Evolutionary conservation across 108 stramenopile species (phyloP), one percentile per base, ranked within the genome.

Genomic region (Pseudonitzschia multiseries): DNA sequence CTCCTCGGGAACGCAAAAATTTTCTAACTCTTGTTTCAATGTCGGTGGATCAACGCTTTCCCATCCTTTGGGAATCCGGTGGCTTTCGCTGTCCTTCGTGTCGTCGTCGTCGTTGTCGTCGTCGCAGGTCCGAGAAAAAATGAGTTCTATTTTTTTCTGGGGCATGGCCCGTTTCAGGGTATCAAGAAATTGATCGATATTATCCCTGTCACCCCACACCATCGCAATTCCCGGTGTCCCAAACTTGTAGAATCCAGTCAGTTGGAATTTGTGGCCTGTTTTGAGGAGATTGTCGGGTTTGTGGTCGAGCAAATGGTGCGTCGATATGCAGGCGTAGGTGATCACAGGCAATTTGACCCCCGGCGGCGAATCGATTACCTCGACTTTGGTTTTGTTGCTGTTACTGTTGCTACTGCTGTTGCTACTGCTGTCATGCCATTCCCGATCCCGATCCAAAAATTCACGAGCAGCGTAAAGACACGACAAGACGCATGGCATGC

Each of bases 401-500:
- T n/a, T n/a, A n/a, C n/a, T n/a, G n/a, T n/a, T n/a, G n/a, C n/a
- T n/a, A n/a, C n/a, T n/a, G n/a, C n/a, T n/a, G n/a, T n/a, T n/a
- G n/a, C n/a, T n/a, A n/a, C n/a, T 60, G 22, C 26, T 29, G 28
- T 60, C 59, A 8, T 60, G 14, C 59, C 59, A 60, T 29, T 60
- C 59, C 28, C 59, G 59, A 20, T 60, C 59, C 29, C 59, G 22
- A 67, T 87, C 90, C 48, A 93, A 84, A 68, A 81, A 92, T 13
- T 92, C 88, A 32, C 76, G 71, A 2, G 84, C 88, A 8, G 87
- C 88, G 60, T 88, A 80, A 12, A 93, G 63, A 48, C 86, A 84
- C 31, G 86, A 83, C 36, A 89, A 60, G 27, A 87, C 83, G 48
- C 82, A 83, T 0, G 92, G 89, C 85, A 89, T 90, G 4, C 89